Base-by-base conservation (phyloP, 768 basidiomycete genomes). In the Calocybe gangraenosa region DNA sequence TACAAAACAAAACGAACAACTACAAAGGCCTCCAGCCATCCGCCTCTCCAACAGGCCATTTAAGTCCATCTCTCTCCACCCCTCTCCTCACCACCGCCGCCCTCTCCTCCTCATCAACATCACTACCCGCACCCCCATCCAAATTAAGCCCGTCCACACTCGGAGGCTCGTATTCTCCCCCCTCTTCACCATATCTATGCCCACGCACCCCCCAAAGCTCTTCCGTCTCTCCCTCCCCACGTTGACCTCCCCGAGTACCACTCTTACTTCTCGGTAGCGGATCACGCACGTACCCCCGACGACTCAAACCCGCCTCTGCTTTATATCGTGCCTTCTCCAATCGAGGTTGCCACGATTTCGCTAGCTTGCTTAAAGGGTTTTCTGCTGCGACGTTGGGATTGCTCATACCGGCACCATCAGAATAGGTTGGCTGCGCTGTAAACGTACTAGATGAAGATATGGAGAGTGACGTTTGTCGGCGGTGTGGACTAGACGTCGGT, bases 301-400 rank as follows among this genome's bases (percentile, higher is more conserved):
- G 66, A 48, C 71, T 79, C 23, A 87, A 53, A 14, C 82, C 84
- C 15, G 83, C 84, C 59, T 86, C 84, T 0, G 82, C 84, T 61
- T 86, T 86, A 61, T 77, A 86, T 48, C 81, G 65, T 19, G 80
- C 83, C 22, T 76, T 75, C 46, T 85, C 82, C 19, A 84, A 57
- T 35, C 65, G 72, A 0, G 81, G 82, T 55, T 78, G 72, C 10
- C 44, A 65, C n/a, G 75, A 56, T 10, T 50, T 60, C 17, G 61
- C 62, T 32, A 47, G 44, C 40, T 43, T 52, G 21, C 33, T 40
- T 37, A 43, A 20, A 17, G 48, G 37, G 22, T 17, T 48, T 25
- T 46, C 53, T 28, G 7, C 40, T 37, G 14, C 46, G 10, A 21
- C 47, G 34, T 7, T n/a, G 34, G 34, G 7, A 4, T 7, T 7